These are phyloP conservation scores for Myxozyma lipomycoides DNA, from an alignment of 805 yeast species.

Conservation along the genomic window DNA sequence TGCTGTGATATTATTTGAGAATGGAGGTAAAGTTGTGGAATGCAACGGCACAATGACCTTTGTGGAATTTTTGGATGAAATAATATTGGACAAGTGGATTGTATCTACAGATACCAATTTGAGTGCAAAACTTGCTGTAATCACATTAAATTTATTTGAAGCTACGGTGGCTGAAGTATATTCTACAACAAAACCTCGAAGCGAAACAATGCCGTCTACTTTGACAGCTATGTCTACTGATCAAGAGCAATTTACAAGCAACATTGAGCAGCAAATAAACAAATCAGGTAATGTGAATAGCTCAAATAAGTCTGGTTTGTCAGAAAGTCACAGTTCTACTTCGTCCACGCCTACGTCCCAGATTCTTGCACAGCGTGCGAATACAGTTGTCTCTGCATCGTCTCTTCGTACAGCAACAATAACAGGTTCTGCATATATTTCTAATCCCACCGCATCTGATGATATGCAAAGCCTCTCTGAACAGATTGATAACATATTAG, in stretches of 20 bases:
- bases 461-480: not conserved
- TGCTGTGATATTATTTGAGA: conserved; percentile 1
- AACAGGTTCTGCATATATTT: not conserved
- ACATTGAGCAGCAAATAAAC: no score
- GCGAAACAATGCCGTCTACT: not conserved
- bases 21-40: not conserved
- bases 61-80: conserved; percentile 5
- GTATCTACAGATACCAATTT: conserved; percentile 17
- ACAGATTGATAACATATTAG: conserved; percentile 5
- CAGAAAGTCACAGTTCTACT: not conserved
- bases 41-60: conserved; percentile 14
- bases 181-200: not conserved
- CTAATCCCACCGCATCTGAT: not conserved
- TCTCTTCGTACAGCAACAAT: not conserved
- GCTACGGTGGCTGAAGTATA: conserved; percentile 1
- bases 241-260: not conserved
- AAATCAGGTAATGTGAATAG: no score
- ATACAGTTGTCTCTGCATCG: not conserved
- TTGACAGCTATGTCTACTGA: not conserved
- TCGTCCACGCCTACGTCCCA: not conserved
- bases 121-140: conserved; percentile 6
- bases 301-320: not conserved
- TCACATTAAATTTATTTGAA: conserved; percentile 18
- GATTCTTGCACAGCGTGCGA: not conserved
- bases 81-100: conserved; percentile 14